These are phyloP conservation scores for Colletotrichum sp. DNA, from an alignment of 2,329 filamentous ascomycete genomes.

Conservation along the genomic window DNA sequence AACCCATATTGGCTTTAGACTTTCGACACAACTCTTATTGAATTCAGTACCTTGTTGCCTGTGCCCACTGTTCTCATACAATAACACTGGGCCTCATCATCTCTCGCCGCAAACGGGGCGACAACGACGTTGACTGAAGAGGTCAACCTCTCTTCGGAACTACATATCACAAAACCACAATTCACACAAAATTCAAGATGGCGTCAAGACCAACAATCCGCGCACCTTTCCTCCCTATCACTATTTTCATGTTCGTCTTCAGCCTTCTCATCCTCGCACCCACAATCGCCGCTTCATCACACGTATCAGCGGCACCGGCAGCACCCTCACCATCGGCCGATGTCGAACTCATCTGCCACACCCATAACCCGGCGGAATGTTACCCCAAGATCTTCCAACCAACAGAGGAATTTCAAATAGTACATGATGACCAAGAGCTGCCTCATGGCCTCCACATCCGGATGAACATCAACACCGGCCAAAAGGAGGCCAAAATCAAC, in stretches of 20 bases:
- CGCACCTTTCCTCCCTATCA: background rate
- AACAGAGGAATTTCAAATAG: constrained; percentile 67
- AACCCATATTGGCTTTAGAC: background rate
- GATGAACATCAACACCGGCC: constrained; percentile 67
- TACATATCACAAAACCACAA: background rate
- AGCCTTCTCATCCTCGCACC: constrained; percentile 8
- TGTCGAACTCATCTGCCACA: constrained; percentile 69
- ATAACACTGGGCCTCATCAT: background rate
- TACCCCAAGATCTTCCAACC: constrained; percentile 69
- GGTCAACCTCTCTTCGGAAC: background rate
- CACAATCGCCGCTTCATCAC: background rate
- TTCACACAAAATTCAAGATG: background rate
- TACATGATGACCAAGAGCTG: constrained; percentile 69
- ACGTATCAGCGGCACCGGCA: background rate
- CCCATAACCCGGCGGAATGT: constrained; percentile 63
- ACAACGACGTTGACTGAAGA: background rate
- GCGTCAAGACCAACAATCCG: background rate
- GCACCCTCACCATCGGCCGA: constrained; percentile 39
- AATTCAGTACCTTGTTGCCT: background rate
- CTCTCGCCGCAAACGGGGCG: background rate
- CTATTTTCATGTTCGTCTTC: constrained; percentile 10
- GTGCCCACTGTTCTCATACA: background rate
- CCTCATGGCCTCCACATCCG: constrained; percentile 71
- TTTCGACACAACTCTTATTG: background rate
- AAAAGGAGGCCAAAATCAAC: constrained; percentile 71